Evolutionary conservation across 2,329 filamentous ascomycete genomes (phyloP).

Genomic region (Aspergillus texensis): DNA sequence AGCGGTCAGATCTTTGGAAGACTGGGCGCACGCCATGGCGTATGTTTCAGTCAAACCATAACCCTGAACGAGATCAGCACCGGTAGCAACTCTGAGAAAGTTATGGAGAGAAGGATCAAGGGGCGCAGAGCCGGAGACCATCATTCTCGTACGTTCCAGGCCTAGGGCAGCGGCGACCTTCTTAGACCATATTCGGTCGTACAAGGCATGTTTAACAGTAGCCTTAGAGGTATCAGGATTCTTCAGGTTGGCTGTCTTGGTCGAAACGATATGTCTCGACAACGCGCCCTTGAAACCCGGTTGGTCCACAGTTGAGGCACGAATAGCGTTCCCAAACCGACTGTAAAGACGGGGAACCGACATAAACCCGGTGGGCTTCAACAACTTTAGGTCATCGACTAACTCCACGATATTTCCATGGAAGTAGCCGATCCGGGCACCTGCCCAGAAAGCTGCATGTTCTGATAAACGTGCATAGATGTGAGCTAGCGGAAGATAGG

Average conservation of each 20-base stretch:
- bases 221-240: constrained; percentile 69
- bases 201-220: constrained; percentile 58
- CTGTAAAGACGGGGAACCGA: constrained; percentile 93
- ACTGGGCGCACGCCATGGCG: constrained; percentile 72
- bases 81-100: constrained; percentile 83
- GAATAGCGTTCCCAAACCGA: constrained; percentile 82
- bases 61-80: constrained; percentile 78
- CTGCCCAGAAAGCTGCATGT: constrained; percentile 71
- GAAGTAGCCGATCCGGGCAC: constrained; percentile 84
- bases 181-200: constrained; percentile 78
- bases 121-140: constrained; percentile 88
- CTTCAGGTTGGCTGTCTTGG: constrained; percentile 79
- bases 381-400: constrained; percentile 85
- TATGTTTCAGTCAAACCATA: constrained; percentile 96
- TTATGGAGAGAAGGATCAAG: constrained; percentile 85
- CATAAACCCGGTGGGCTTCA: constrained; percentile 79
- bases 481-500: constrained; percentile 91
- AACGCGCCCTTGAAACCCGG: constrained; percentile 79
- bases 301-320: constrained; percentile 75
- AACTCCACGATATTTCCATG: constrained; percentile 85
- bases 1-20: constrained; percentile 68
- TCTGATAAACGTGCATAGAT: constrained; percentile 89
- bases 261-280: constrained; percentile 75
- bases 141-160: constrained; percentile 69
- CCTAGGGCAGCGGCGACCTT: constrained; percentile 86